Percentiles rank a stretch among this genome's conserved stretches.
These are phyloP conservation scores for Fonsecaea erecta DNA, from an alignment of 2,329 filamentous ascomycete genomes.

Conservation along the genomic window DNA sequence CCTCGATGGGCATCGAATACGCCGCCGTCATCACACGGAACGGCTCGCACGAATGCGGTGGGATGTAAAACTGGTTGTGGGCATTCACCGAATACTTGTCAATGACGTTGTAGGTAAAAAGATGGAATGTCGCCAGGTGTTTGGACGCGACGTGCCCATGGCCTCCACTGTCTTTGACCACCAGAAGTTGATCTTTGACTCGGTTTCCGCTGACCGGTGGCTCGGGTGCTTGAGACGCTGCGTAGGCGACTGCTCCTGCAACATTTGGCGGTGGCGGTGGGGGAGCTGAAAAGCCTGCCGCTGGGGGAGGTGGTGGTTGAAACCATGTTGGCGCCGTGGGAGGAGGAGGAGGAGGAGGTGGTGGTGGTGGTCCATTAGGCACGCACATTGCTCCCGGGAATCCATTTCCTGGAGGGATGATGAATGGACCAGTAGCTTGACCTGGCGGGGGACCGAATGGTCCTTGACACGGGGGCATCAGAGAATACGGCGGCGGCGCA, in stretches of 20 bases:
- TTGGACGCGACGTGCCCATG: slow-evolving; percentile 28
- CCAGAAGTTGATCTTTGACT: slow-evolving; percentile 33
- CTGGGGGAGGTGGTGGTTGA: slow-evolving; percentile 17
- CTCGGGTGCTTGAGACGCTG: slow-evolving; percentile 25
- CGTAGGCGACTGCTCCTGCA: slow-evolving; percentile 23
- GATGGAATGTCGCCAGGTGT: slow-evolving; percentile 40
- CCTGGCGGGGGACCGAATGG: slow-evolving; percentile 5
- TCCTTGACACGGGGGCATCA: slow-evolving; percentile 12
- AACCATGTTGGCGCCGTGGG: slow-evolving; percentile 13
- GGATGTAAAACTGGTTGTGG: slow-evolving; percentile 46
- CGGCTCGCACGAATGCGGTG: slow-evolving; percentile 56
- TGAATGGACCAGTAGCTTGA: slow-evolving; percentile 24
- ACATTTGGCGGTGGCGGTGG: slow-evolving; percentile 19
- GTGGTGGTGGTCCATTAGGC: slow-evolving; percentile 23
- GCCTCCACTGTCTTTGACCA: slow-evolving; percentile 29
- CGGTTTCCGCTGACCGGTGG: slow-evolving; percentile 35
- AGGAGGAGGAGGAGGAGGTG: too few species aligned
- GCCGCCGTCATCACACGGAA: slow-evolving; percentile 63
- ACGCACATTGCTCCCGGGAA: slow-evolving; percentile 31
- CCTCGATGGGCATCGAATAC: slow-evolving; percentile 52
- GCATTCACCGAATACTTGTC: slow-evolving; percentile 34
- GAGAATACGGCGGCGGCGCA: slow-evolving; percentile 18
- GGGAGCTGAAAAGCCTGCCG: slow-evolving; percentile 10
- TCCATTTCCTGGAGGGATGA: slow-evolving; percentile 26
- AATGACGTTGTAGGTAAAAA: slow-evolving; percentile 45